Base-by-base conservation (phyloP, 805 yeast genomes). In the Tetrapisispora iriomotensis region DNA sequence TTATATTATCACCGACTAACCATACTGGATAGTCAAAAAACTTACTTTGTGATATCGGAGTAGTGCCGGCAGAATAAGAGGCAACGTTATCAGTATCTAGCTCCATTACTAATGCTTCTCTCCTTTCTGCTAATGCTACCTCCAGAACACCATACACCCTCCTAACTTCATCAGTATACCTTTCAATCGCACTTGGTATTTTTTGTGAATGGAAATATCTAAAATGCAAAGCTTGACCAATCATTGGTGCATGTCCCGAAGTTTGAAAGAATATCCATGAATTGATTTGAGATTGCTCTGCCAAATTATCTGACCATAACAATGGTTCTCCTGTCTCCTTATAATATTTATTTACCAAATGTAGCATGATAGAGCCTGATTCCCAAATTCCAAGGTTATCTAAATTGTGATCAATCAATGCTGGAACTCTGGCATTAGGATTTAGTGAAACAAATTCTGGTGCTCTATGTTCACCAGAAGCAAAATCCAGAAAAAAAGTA, bases 171-270 rank as follows among this genome's bases (percentile, higher is more conserved):
- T 83, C 94, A 1, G 84, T 79, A 58, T 87, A 88, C 54, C 96
- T 68, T 50, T 85, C 95, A 17, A 88, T 84, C 0, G 96, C 96
- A 42, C 86, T 75, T 15, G 90, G 86, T 2, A 88, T 86, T 39
- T 79, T 79, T 44, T 80, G 80, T 6, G 88, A 74, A 58, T 88
- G 96, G 69, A 88, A 86, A 59, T 84, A 86, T 54, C 88, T 72
- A 66, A 88, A 90, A 65, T 90, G 96, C 50, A 90, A 70, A 8
- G 96, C 96, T 62, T 88, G 96, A 15, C 96, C 96, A 51, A 88
- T 83, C 95, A 88, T 88, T n/a, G 96, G 96, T 0, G 96, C 95
- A 58, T 87, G 96, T 6, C 97, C 96, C 4, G 94, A 82, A 3
- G 96, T 86, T 64, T 88, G 97, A 68, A 88, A 88, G 55, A 85